Evolutionary conservation across 2,329 filamentous ascomycete genomes (phyloP).

Genomic region (Alternaria burnsii): DNA sequence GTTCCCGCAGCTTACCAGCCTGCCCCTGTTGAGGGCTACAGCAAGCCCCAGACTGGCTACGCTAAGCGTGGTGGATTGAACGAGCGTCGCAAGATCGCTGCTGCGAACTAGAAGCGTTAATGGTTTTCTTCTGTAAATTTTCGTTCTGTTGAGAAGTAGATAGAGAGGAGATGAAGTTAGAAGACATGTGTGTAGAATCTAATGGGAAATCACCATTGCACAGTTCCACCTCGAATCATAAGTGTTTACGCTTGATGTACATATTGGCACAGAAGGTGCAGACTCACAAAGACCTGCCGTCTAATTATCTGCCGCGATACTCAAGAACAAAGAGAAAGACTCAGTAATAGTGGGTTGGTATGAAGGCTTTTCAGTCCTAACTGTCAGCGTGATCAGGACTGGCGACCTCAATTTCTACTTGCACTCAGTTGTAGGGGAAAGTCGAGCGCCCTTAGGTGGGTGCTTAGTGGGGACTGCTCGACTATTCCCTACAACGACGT

Average conservation of each 20-base stretch:
- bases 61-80: slow-evolving; percentile 34
- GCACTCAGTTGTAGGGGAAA: too few relatives aligned
- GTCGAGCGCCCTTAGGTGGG: too few relatives aligned
- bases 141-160: not conserved
- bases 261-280: not conserved
- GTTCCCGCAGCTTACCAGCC: not conserved
- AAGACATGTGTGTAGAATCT: not conserved
- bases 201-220: not conserved
- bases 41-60: slow-evolving; percentile 21
- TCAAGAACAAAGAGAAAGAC: not conserved
- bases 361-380: not conserved
- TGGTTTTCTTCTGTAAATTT: not conserved
- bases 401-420: not conserved
- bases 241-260: not conserved
- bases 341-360: not conserved
- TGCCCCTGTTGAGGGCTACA: slow-evolving; percentile 4
- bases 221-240: not conserved
- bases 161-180: not conserved
- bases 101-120: not conserved
- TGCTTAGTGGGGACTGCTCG: too few relatives aligned
- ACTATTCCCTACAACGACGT: too few relatives aligned
- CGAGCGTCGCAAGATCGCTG: slow-evolving; percentile 26
- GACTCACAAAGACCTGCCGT: not conserved
- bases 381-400: not conserved
- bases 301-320: not conserved